Evolutionary conservation across 1,139 yeast species (phyloP).

Genomic region (Geotrichum reessii): DNA sequence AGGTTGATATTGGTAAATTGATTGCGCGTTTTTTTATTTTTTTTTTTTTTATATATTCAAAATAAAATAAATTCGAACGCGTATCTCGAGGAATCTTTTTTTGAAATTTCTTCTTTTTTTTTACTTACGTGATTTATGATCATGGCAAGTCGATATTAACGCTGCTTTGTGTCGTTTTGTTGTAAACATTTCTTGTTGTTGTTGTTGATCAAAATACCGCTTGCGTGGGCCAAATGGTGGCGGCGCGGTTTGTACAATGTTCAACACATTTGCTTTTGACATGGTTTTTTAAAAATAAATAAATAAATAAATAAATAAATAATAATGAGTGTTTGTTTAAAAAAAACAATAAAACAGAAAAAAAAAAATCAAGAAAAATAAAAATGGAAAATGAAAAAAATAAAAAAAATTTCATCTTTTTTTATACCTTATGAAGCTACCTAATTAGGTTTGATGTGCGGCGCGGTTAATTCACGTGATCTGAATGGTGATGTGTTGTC

Average conservation of each 20-base stretch:
- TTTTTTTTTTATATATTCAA: neutral
- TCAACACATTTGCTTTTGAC: neutral
- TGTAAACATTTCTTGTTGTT: neutral
- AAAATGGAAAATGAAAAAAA: neutral
- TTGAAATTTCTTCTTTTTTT: no score
- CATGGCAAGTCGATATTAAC: neutral
- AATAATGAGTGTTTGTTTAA: no score
- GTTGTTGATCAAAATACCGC: neutral
- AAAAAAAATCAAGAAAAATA: neutral
- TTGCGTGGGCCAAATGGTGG: neutral
- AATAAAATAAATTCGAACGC: no score
- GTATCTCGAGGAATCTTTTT: no score
- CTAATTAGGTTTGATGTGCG: neutral
- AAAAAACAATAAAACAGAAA: neutral
- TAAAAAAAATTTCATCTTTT: neutral
- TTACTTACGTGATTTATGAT: neutral
- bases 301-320: neutral
- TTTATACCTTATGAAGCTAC: neutral
- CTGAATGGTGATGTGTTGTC: neutral
- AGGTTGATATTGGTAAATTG: no score
- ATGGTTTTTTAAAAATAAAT: neutral
- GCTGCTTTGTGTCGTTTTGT: neutral
- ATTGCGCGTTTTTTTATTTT: no score
- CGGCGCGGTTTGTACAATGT: neutral
- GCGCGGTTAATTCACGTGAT: neutral